These are phyloP conservation scores for Talaromyces wortmannii DNA, from an alignment of 495 filamentous ascomycete genomes.

Conservation along the genomic window DNA sequence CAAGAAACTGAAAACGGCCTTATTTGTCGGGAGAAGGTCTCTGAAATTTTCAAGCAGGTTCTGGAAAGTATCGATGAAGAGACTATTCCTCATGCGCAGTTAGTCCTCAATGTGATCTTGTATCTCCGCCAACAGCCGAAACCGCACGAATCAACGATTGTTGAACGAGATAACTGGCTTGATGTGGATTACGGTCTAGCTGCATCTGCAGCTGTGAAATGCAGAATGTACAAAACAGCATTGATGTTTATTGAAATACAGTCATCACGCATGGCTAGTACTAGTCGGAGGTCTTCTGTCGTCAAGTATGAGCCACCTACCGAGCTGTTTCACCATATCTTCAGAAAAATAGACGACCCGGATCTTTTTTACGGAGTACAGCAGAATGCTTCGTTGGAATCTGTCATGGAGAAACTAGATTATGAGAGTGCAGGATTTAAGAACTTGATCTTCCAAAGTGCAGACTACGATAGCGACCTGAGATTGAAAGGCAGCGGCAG, in stretches of 20 bases:
- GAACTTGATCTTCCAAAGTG: conserved; percentile 83
- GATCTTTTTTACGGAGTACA: conserved; percentile 94
- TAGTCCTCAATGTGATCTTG: conserved; percentile 75
- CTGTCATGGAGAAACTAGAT: conserved; percentile 77
- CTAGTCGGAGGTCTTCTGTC: conserved; percentile 61
- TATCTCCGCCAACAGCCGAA: conserved; percentile 79
- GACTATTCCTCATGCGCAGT: conserved; percentile 40
- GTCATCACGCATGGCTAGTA: conserved; percentile 42
- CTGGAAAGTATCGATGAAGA: conserved; percentile 20
- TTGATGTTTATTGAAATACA: conserved; percentile 76
- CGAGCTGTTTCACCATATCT: conserved; percentile 70
- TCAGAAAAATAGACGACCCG: conserved; percentile 86
- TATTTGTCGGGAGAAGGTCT: conserved; percentile 29
- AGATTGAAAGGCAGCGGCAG: conserved; percentile 45
- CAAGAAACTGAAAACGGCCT: conserved; percentile 31
- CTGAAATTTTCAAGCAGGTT: conserved; percentile 32
- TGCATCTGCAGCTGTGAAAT: conserved; percentile 68
- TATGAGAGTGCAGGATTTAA: conserved; percentile 86
- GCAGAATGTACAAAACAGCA: conserved; percentile 81
- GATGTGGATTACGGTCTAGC: conserved; percentile 70
- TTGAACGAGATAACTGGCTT: conserved; percentile 77
- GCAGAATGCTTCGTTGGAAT: conserved; percentile 64
- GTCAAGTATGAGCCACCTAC: conserved; percentile 50
- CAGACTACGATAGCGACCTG: conserved; percentile 83
- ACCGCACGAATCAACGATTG: conserved; percentile 67